Evolutionary conservation across 345 rosid species (phyloP), one percentile per base, ranked within the genome.

Genomic region (Pelargonium nanum): DNA sequence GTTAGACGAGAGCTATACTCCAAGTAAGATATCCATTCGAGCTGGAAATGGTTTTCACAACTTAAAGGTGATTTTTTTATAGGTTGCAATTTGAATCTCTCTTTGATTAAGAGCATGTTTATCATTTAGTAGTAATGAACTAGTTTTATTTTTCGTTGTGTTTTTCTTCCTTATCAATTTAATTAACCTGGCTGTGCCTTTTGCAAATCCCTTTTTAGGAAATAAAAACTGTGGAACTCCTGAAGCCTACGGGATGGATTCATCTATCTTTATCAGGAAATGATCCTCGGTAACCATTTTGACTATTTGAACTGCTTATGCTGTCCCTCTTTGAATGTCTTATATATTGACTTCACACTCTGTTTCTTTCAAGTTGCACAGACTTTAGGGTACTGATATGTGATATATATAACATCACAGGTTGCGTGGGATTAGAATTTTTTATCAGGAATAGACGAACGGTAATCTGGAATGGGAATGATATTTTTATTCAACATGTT

Each of bases 31-130:
- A 52, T 84, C 92, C 32, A 75, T 94, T 72, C 77, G 96, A 13
- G 89, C 95, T 6, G 95, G 96, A 53, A 96, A 94, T 77, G 96
- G 99, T 4, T 94, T 94, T 67, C 95, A 90, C 64, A 88, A 86
- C 74, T 72, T 92, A 60, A 92, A 89, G 98, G 96, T 92, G 24
- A 63, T 19, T 24, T 57, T 55, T 56, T n/a, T n/a, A n/a, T n/a
- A n/a, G n/a, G 50, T 56, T 44, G 15, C 60, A 10, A 40, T 62
- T 19, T 63, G 8, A 1, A 50, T 23, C 26, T 0, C 52, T 52
- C 2, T 16, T 15, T 19, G 22, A 45, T 34, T 24, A 1, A 24
- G 32, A 22, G 21, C 19, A 25, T 52, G 24, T 56, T 57, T 26
- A 4, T 22, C 44, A 10, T 44, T n/a, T 19, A 1, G 22, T n/a